These are phyloP conservation scores for Canariomyces notabilis DNA, from an alignment of 2,329 filamentous ascomycete species.

Conservation along the genomic window DNA sequence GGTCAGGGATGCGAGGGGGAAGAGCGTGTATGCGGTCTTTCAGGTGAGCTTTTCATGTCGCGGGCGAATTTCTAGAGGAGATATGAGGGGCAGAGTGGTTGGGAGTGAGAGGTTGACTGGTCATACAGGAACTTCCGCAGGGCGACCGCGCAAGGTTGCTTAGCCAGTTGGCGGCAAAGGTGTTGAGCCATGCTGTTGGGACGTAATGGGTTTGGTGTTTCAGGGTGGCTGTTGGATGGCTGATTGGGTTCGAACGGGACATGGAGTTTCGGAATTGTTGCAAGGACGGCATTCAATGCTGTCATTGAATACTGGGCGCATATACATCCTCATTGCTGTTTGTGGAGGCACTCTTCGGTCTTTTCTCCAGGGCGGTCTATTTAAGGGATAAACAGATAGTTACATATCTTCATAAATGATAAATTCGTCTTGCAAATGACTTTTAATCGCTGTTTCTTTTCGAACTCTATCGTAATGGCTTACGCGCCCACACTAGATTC, in stretches of 20 bases:
- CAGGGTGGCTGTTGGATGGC: not conserved
- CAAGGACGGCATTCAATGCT: too few relatives aligned
- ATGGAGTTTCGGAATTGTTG: slow-evolving; percentile 1
- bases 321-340: too few relatives aligned
- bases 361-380: too few relatives aligned
- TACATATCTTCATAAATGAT: too few relatives aligned
- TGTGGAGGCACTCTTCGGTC: too few relatives aligned
- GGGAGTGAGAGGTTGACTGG: not conserved
- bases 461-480: not conserved
- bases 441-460: not conserved
- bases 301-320: too few relatives aligned
- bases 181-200: slow-evolving; percentile 75
- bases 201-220: slow-evolving; percentile 29
- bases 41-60: slow-evolving; percentile 40
- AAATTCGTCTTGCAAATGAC: too few relatives aligned
- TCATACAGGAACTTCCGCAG: slow-evolving; percentile 67
- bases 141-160: slow-evolving; percentile 75
- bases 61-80: not conserved
- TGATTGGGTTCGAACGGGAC: not conserved
- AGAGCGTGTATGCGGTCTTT: slow-evolving; percentile 92
- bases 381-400: too few relatives aligned
- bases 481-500: not conserved
- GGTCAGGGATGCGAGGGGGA: slow-evolving; percentile 82
- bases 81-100: not conserved
- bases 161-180: slow-evolving; percentile 76